Percentiles rank a stretch among this genome's conserved stretches.
phyloP scores from a whole-genome alignment of 306 rosid species.

The Glycine latifolia region DNA sequence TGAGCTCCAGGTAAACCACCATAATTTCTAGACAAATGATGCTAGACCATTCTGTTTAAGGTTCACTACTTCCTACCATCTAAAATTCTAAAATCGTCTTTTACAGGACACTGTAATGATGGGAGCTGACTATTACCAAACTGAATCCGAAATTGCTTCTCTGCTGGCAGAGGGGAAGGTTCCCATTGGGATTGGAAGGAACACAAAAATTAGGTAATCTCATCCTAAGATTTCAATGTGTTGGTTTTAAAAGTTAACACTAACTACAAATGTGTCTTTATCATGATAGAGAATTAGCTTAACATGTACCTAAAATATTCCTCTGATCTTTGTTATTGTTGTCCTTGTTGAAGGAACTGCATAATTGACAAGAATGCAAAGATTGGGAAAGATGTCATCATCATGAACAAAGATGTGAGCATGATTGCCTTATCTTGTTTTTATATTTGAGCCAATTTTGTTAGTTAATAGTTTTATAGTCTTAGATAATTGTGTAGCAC shows the following conservation, averaged over 20 bases:
- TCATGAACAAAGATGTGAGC: conserved; percentile 86
- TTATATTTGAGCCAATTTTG: conserved; percentile 24
- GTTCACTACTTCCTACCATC: background rate
- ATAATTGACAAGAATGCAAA: conserved; percentile 90
- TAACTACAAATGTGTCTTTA: background rate
- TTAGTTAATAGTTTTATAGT: background rate
- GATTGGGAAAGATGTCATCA: conserved; percentile 78
- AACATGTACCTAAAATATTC: no score
- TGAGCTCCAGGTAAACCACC: conserved; percentile 69
- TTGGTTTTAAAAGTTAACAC: conserved; percentile 5
- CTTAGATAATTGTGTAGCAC: background rate
- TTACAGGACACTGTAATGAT: conserved; percentile 85
- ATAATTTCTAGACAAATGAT: conserved; percentile 14
- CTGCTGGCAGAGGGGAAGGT: conserved; percentile 79
- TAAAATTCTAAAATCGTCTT: conserved; percentile 27
- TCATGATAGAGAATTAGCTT: conserved; percentile 16
- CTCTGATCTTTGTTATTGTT: conserved; percentile 33
- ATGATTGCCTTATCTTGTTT: background rate
- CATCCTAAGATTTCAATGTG: background rate
- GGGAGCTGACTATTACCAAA: conserved; percentile 97
- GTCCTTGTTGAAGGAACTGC: conserved; percentile 66
- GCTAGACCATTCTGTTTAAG: background rate
- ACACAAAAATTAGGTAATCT: conserved; percentile 75
- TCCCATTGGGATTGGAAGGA: conserved; percentile 85
- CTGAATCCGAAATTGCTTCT: conserved; percentile 89